A percentile compares a stretch with the other conserved stretches of the same genome.
These are phyloP conservation scores for Cadophora gregata DNA, from an alignment of 2,329 filamentous ascomycete species.

Conservation along the genomic window DNA sequence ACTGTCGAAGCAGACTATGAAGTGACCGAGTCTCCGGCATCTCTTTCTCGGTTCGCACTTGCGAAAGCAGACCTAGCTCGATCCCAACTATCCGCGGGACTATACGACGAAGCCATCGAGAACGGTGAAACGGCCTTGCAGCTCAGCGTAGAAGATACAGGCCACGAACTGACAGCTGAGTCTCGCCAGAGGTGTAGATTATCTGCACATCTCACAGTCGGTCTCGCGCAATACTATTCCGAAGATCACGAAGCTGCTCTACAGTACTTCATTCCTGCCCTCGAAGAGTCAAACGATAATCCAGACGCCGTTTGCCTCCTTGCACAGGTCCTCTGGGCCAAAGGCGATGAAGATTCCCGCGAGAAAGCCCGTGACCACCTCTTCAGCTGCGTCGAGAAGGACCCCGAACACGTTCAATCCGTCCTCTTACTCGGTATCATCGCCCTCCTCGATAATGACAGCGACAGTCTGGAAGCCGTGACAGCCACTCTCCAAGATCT, in stretches of 20 bases:
- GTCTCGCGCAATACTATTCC: conserved; percentile 79
- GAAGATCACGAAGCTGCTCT: conserved; percentile 72
- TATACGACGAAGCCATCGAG: conserved; percentile 73
- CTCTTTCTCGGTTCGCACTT: conserved; percentile 78
- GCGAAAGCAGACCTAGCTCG: conserved; percentile 87
- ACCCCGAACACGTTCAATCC: conserved; percentile 78
- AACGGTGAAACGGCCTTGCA: conserved; percentile 82
- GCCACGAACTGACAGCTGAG: conserved; percentile 68
- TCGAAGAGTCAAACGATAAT: conserved; percentile 76
- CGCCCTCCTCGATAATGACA: conserved; percentile 79
- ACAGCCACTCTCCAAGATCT: conserved; percentile 76
- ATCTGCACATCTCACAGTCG: conserved; percentile 84
- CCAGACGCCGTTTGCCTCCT: conserved; percentile 87
- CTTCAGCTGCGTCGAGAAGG: conserved; percentile 77
- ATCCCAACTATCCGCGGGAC: conserved; percentile 73
- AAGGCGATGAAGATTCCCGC: conserved; percentile 75
- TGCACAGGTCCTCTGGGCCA: conserved; percentile 92
- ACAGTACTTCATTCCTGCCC: conserved; percentile 77
- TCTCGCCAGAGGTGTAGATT: conserved; percentile 74
- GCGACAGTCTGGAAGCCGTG: conserved; percentile 81
- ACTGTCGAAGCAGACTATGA: conserved; percentile 84
- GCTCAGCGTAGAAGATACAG: conserved; percentile 74
- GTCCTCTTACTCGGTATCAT: conserved; percentile 84
- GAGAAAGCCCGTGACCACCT: conserved; percentile 79
- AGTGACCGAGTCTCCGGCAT: conserved; percentile 74